Evolutionary conservation across 2,329 filamentous ascomycete species (phyloP).

Genomic region (Talaromyces verruculosus): DNA sequence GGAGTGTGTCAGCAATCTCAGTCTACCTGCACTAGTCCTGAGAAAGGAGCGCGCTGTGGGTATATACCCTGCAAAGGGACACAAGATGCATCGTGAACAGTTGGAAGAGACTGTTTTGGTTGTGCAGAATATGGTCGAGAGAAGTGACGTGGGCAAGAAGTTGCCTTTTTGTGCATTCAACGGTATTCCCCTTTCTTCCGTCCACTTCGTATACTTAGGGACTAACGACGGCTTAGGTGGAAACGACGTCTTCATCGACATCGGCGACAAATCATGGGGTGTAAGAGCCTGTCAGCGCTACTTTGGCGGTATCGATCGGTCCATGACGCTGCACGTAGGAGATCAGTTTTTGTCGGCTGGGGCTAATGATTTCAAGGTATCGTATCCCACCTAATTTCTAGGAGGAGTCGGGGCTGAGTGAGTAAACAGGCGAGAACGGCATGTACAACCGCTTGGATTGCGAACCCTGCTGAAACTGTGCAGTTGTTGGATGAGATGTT

Average conservation of each 20-base stretch:
- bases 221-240: constrained; percentile 55
- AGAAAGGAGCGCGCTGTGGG: constrained; percentile 87
- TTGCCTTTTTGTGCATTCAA: constrained; percentile 98
- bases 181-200: constrained; percentile 42
- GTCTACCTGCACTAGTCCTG: constrained; percentile 74
- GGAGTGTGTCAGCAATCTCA: constrained; percentile 77
- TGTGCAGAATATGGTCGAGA: constrained; percentile 87
- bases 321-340: constrained; percentile 87
- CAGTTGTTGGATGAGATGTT: constrained; percentile 81
- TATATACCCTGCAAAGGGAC: constrained; percentile 64
- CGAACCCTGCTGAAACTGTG: constrained; percentile 86
- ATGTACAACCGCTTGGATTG: constrained; percentile 96
- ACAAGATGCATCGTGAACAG: constrained; percentile 78
- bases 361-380: constrained; percentile 91
- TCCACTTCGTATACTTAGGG: neutral
- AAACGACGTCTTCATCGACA: constrained; percentile 96
- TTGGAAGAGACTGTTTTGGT: constrained; percentile 95
- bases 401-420: neutral
- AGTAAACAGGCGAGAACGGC: constrained; percentile 67
- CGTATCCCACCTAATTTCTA: neutral
- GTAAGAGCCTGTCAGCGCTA: constrained; percentile 89
- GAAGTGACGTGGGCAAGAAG: constrained; percentile 65
- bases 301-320: constrained; percentile 73
- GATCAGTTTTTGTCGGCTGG: constrained; percentile 94
- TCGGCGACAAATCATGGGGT: constrained; percentile 96